A percentile compares a stretch with the other conserved stretches of the same genome.
Evolutionary conservation across 2,329 filamentous ascomycete species (phyloP).

Genomic region (Fusarium nisikadoi): DNA sequence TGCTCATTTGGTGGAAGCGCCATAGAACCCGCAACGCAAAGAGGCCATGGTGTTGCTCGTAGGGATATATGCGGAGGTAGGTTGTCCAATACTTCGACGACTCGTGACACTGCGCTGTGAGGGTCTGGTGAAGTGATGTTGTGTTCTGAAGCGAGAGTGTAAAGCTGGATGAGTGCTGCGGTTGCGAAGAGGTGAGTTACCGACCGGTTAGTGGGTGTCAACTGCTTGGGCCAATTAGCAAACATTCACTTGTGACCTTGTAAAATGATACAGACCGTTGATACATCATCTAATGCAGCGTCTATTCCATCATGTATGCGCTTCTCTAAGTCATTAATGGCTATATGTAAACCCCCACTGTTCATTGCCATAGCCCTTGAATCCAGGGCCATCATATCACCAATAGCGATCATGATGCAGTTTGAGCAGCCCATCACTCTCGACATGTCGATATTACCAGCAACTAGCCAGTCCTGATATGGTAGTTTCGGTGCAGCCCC

Average conservation of each 20-base stretch:
- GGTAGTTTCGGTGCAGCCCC: slow-evolving; percentile 7
- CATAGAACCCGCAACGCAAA: slow-evolving; percentile 30
- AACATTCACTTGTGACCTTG: accelerated
- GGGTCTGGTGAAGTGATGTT: neutral
- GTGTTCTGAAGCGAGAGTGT: neutral
- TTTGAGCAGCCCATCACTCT: slow-evolving; percentile 39
- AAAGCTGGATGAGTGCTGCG: slow-evolving; percentile 29
- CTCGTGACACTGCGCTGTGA: neutral
- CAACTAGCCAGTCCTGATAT: slow-evolving; percentile 20
- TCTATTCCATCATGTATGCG: neutral
- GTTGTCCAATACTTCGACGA: slow-evolving; percentile 11
- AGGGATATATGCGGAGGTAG: slow-evolving; percentile 22
- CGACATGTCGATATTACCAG: slow-evolving; percentile 25
- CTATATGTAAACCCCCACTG: neutral
- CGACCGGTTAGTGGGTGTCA: neutral
- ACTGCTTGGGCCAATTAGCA: neutral
- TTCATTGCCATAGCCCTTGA: neutral
- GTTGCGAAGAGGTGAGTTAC: slow-evolving; percentile 28
- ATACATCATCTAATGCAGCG: neutral
- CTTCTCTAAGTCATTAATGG: neutral
- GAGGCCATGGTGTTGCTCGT: slow-evolving; percentile 26
- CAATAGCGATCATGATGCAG: slow-evolving; percentile 31
- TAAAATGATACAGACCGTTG: neutral
- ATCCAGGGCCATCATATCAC: slow-evolving; percentile 17
- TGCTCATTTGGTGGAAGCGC: slow-evolving; percentile 18